Evolutionary conservation across 2,329 filamentous ascomycete genomes (phyloP), one percentile per base, ranked within the genome.

Genomic region (Xylaria sp.): DNA sequence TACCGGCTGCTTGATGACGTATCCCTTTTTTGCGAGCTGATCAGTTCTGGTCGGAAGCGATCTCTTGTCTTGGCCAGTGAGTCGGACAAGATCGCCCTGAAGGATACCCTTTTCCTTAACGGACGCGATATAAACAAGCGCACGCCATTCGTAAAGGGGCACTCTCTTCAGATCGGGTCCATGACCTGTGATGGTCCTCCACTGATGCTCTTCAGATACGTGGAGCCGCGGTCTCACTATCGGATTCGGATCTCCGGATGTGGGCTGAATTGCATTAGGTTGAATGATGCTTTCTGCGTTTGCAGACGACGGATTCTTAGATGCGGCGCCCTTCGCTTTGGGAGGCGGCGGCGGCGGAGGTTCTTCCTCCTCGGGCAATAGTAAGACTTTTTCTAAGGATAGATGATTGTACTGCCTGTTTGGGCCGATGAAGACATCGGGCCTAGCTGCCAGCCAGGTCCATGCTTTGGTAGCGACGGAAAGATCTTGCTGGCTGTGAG

Each of bases 1-100:
- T 1, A 83, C 80, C 3, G 83, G 82, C 47, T 83, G 78, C 70
- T 87, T 87, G 54, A 79, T 79, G 52, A 85, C 82, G 63, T 87
- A 87, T 13, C 84, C 83, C 67, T 86, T 86, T 63, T 78, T 77
- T 3, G 81, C 78, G 1, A 87, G 75, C 2, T 79, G 77, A 63
- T 86, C 83, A 0, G 84, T 87, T 39, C 84, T 76, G 59, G 82
- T 84, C 2, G 84, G 84, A 1, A 87, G 78, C 1, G 84, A 86
- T 54, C 84, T 79, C 68, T 87, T 87, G 70, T 87, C 84, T 68
- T 87, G 84, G 19, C 79, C 78, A 10, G 83, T 82, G 0, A 84
- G 72, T 18, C 79, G 78, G 13, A 81, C 80, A 23, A 87, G 75
- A 59, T 86, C 83, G 47, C 81, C 82, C 70, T 87, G 84, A 11